Conservation (phyloP, 768 basidiomycete species). For the Tylopilus rubrobrunneus region DNA sequence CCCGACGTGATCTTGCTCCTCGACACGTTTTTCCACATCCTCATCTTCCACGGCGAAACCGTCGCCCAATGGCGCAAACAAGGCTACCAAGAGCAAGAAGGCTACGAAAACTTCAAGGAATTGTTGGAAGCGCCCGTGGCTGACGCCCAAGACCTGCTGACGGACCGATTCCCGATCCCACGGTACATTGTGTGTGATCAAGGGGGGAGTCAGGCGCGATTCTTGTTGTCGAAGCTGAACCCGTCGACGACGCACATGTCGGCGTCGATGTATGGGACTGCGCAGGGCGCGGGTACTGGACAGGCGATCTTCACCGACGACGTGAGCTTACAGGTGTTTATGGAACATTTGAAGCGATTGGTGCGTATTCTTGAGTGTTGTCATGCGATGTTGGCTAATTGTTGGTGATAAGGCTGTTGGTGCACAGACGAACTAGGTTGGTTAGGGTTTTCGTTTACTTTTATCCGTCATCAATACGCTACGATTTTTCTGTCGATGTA, state of each 20-base stretch:
- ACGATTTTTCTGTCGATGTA: not conserved
- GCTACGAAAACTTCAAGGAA: constrained; percentile 98
- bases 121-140: constrained; percentile 79
- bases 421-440: constrained; percentile 56
- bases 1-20: constrained; percentile 94
- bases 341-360: constrained; percentile 94
- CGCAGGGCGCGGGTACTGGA: constrained; percentile 51
- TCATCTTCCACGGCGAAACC: constrained; percentile 98
- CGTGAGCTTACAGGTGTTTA: constrained; percentile 95
- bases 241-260: constrained; percentile 98
- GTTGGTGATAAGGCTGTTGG: constrained; percentile 50
- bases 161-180: constrained; percentile 94
- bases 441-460: not conserved
- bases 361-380: constrained; percentile 39
- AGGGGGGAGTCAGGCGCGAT: constrained; percentile 96
- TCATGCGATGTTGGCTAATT: not conserved
- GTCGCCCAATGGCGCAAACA: constrained; percentile 93
- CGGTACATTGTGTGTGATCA: constrained; percentile 98
- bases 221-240: constrained; percentile 93
- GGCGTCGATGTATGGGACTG: constrained; percentile 75
- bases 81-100: constrained; percentile 97
- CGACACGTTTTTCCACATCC: constrained; percentile 99
- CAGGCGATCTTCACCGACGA: constrained; percentile 99
- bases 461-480: not conserved
- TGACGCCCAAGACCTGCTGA: constrained; percentile 95